phyloP scores from a whole-genome alignment of 345 rosid genomes.

The Hibiscus tridactylites region DNA sequence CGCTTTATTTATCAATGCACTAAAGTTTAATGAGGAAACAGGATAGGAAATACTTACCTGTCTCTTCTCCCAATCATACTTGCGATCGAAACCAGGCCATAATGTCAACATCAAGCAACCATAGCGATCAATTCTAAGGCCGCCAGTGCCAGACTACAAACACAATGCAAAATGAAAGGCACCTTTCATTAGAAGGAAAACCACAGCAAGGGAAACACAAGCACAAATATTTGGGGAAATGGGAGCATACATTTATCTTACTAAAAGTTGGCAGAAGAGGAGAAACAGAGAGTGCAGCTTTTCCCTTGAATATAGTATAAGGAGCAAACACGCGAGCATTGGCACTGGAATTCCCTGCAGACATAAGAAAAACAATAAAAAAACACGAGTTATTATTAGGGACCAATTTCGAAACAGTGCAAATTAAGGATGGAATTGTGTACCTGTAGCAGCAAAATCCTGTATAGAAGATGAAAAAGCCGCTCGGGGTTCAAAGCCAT shows the following conservation, averaged over 20 bases:
- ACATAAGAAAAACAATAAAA: not conserved
- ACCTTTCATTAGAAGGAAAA: not conserved
- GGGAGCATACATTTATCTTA: slow-evolving; percentile 39
- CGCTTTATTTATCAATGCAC: not conserved
- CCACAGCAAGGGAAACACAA: not conserved
- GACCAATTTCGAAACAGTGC: not conserved
- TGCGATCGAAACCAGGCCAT: slow-evolving; percentile 77
- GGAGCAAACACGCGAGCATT: slow-evolving; percentile 61
- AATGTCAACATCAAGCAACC: slow-evolving; percentile 75
- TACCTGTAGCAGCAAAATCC: slow-evolving; percentile 31
- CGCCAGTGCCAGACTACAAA: slow-evolving; percentile 59
- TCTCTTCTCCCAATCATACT: slow-evolving; percentile 69
- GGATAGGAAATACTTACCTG: slow-evolving; percentile 44
- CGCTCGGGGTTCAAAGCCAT: slow-evolving; percentile 25
- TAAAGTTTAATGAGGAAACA: not conserved
- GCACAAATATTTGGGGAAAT: not conserved
- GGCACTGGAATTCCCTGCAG: slow-evolving; percentile 17
- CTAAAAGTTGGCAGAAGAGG: slow-evolving; percentile 70
- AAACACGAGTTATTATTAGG: not conserved
- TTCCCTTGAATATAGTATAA: slow-evolving; percentile 74
- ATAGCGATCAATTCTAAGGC: slow-evolving; percentile 45
- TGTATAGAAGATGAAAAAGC: slow-evolving; percentile 33
- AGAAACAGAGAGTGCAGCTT: slow-evolving; percentile 68
- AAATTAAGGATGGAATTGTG: not conserved
- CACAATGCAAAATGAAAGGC: slow-evolving; percentile 1